Base-by-base conservation (phyloP, 2,329 filamentous ascomycete species). In the Trichoderma lentiforme region DNA sequence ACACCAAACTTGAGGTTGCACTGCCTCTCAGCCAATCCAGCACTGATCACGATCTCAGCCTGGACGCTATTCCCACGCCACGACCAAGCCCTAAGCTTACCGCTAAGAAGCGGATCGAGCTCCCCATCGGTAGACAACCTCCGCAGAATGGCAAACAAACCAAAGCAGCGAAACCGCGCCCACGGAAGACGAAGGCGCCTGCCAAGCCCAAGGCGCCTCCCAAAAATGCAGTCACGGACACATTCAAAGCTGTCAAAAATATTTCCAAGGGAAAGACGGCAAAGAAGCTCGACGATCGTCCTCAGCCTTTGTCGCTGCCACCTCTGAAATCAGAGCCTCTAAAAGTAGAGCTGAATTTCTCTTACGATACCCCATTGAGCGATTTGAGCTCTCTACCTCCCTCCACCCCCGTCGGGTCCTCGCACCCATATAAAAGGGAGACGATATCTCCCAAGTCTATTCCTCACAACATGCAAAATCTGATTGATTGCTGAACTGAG, bases 61-160 rank as follows among this genome's bases (percentile, higher is more conserved):
- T 82, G 21, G 82, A 85, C 74, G 84, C 85, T 63, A 89, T 91
- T 43, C 86, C 85, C 3, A 91, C 89, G 2, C 89, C 89, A 7
- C 84, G 81, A 63, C 84, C 88, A 24, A 91, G 87, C 76, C 89
- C 89, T 56, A 86, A 83, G 75, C 75, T 72, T 12, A 83, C 83
- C 39, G 80, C 77, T 21, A 86, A 83, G 60, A 89, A 86, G 77
- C 89, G 90, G 76, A 84, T 83, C 74, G 86, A 83, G 73, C 83
- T 91, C 36, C 75, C 79, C 1, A 88, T 89, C 73, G 78, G 71
- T n/a, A 74, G 76, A 30, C 67, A 74, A 47, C 30, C 73, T 12
- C 32, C 73, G 7, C 69, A 65, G n/a, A 70, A 67, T 47, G 74
- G 73, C 6, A 76, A 72, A 60, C 65, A 72, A 30, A 71, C 77